Evolutionary conservation across 2,329 filamentous ascomycete species (phyloP), one percentile per base, ranked within the genome.

Genomic region (Lecanicillium sp.): DNA sequence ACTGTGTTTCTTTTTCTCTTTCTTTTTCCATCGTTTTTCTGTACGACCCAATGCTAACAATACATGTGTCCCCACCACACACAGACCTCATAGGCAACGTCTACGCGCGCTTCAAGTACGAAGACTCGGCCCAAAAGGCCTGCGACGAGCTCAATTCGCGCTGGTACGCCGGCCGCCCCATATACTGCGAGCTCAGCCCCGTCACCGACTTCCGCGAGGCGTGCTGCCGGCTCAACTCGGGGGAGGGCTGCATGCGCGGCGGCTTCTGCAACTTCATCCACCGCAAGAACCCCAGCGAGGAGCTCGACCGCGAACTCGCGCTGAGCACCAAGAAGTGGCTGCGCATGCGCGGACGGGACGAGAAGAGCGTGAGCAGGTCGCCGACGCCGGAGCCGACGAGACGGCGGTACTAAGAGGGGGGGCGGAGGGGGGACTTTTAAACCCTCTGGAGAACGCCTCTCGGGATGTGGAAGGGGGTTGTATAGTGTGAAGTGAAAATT

Each of bases 191-290:
- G 71, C 75, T 98, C 49, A 90, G 84, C 45, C 93, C 93, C 58
- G 93, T 98, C 49, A 98, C 93, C 55, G 93, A 98, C 71, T 98
- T 98, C 69, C 80, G 93, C 65, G 93, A 98, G 74, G 93, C 93
- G 15, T 98, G 93, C 67, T 98, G 93, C 70, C 81, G 93, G 47
- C 76, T 97, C 21, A 98, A 98, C 63, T 87, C 81, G 32, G 93
- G 93, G 53, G 93, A 97, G 68, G 93, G 93, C 37, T 98, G 93
- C 69, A 90, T 95, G 36, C 79, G 93, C 55, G 93, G 90, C 54
- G 93, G 93, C 26, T 97, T 97, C 74, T 98, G 93, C 78, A 98
- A 98, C 69, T 98, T 98, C 68, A 98, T 98, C 56, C 93, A 98
- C 67, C 81, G 93, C 62, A 98, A 98, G 75, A 93, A 97, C 65